phyloP scores from a whole-genome alignment of 306 rosid genomes.

The Quercus rubra region DNA sequence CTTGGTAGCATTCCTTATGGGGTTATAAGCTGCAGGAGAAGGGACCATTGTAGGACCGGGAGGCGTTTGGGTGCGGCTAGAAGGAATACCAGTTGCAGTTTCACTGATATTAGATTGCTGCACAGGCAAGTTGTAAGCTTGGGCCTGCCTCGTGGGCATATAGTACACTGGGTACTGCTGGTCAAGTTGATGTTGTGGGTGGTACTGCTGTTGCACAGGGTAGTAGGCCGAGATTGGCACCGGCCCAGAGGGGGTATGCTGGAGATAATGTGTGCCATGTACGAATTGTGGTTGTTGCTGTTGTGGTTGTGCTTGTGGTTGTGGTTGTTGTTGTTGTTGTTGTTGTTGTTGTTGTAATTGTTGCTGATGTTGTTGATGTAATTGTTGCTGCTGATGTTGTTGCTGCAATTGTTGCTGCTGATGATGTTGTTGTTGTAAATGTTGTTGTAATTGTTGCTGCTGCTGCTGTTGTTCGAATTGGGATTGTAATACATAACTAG shows the following conservation, averaged over 20 bases:
- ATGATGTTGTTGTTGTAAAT: slow-evolving; percentile 35
- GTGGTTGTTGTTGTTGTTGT: slow-evolving; percentile 35
- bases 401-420: slow-evolving; percentile 36
- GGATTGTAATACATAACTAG: slow-evolving; percentile 66
- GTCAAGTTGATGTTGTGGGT: slow-evolving; percentile 56
- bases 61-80: slow-evolving; percentile 59
- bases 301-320: slow-evolving; percentile 32
- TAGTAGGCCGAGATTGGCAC: slow-evolving; percentile 58
- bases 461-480: slow-evolving; percentile 66
- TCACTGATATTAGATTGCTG: slow-evolving; percentile 71
- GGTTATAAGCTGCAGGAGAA: slow-evolving; percentile 50
- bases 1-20: slow-evolving; percentile 59
- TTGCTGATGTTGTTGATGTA: slow-evolving; percentile 5
- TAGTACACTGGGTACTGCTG: slow-evolving; percentile 79
- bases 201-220: slow-evolving; percentile 64
- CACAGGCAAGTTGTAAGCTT: slow-evolving; percentile 58
- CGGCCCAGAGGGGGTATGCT: slow-evolving; percentile 54
- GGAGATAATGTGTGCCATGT: slow-evolving; percentile 77
- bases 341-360: slow-evolving; percentile 34
- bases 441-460: slow-evolving; percentile 36
- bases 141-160: slow-evolving; percentile 72
- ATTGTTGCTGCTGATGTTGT: slow-evolving; percentile 37
- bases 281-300: slow-evolving; percentile 41
- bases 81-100: slow-evolving; percentile 36
- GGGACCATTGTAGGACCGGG: slow-evolving; percentile 53